These are phyloP conservation scores for Candida arabinofermentans DNA, from an alignment of 805 yeast species.

Conservation along the genomic window DNA sequence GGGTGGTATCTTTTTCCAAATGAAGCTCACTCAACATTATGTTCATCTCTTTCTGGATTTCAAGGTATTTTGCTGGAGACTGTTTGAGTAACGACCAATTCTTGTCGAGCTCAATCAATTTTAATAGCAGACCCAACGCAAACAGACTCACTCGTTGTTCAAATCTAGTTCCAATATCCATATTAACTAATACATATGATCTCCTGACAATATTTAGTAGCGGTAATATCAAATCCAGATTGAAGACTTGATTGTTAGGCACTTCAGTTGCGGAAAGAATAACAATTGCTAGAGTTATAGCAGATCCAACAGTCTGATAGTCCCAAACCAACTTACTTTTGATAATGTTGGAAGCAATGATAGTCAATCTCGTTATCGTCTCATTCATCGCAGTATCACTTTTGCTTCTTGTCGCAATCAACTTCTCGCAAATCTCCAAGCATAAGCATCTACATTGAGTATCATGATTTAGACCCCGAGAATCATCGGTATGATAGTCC, in stretches of 20 bases:
- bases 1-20: slow-evolving; percentile 4
- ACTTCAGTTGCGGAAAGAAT: slow-evolving; percentile 5
- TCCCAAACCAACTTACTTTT: slow-evolving; percentile 1
- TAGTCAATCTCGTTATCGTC: not conserved
- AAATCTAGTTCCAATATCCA: slow-evolving; percentile 1
- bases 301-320: slow-evolving; percentile 3
- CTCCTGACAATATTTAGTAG: slow-evolving; percentile 8
- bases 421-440: not conserved
- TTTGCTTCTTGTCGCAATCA: not conserved
- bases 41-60: slow-evolving; percentile 1
- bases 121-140: slow-evolving; percentile 18
- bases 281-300: slow-evolving; percentile 11
- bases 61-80: not conserved
- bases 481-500: not conserved
- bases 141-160: slow-evolving; percentile 13
- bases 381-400: not conserved
- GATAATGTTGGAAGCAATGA: not conserved
- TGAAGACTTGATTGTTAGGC: not conserved
- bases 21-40: slow-evolving; percentile 3
- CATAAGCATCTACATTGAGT: not conserved
- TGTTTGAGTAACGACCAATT: not conserved
- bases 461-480: not conserved
- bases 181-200: slow-evolving; percentile 8
- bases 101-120: slow-evolving; percentile 4
- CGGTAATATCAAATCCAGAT: slow-evolving; percentile 7